phyloP scores from a whole-genome alignment of 2,329 filamentous ascomycete species.

The Aspergillus flavus region DNA sequence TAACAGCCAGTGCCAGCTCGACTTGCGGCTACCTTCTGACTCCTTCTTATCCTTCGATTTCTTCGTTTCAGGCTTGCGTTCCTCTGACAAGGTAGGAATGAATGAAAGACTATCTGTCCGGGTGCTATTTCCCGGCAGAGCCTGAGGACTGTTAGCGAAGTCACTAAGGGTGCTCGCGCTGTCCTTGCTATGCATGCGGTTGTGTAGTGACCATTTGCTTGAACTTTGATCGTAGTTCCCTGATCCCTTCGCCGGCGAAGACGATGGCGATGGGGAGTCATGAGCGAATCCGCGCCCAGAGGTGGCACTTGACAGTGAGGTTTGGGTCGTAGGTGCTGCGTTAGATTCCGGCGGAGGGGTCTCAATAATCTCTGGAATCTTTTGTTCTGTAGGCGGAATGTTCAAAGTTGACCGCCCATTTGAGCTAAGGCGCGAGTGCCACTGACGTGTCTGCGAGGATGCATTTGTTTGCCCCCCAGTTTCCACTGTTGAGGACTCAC shows the following conservation, averaged over 20 bases:
- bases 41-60: slow-evolving; percentile 68
- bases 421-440: slow-evolving; percentile 59
- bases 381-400: slow-evolving; percentile 50
- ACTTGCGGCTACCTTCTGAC: slow-evolving; percentile 71
- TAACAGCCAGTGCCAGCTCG: slow-evolving; percentile 77
- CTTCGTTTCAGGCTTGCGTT: slow-evolving; percentile 74
- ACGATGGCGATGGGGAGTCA: slow-evolving; percentile 42
- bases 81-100: slow-evolving; percentile 74
- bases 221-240: slow-evolving; percentile 29
- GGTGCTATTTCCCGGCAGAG: slow-evolving; percentile 68
- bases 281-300: slow-evolving; percentile 57
- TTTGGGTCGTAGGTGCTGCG: slow-evolving; percentile 26
- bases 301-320: slow-evolving; percentile 39
- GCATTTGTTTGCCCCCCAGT: slow-evolving; percentile 33
- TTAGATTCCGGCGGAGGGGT: slow-evolving; percentile 58
- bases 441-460: slow-evolving; percentile 48
- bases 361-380: slow-evolving; percentile 63
- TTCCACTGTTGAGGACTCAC: slow-evolving; percentile 30
- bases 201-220: slow-evolving; percentile 36
- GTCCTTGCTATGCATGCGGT: slow-evolving; percentile 39
- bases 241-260: slow-evolving; percentile 49
- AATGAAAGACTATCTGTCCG: slow-evolving; percentile 78
- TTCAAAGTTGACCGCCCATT: slow-evolving; percentile 60
- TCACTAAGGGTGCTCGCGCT: slow-evolving; percentile 62
- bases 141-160: slow-evolving; percentile 66